phyloP scores from a whole-genome alignment of 768 basidiomycete species.

The Pulveroboletus ravenelii region DNA sequence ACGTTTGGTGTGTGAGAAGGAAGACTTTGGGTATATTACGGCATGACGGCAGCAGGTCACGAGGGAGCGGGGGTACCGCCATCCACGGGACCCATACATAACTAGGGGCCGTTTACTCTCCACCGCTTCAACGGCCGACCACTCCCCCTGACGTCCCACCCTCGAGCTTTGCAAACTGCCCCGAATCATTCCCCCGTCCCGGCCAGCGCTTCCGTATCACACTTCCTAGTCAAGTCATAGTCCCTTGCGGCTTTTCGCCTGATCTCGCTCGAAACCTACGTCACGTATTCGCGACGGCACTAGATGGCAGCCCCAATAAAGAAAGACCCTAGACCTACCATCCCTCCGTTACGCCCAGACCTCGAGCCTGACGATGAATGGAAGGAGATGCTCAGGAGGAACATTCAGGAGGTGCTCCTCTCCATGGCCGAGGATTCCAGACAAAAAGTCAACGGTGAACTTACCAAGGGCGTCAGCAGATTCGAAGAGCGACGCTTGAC shows the following conservation, averaged over 20 bases:
- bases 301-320: constrained; percentile 25
- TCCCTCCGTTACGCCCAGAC: constrained; percentile 16
- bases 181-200: constrained; percentile 1
- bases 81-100: no score
- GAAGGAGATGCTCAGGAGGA: constrained; percentile 43
- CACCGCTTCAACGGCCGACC: background rate
- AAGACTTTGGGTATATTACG: no score
- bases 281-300: constrained; percentile 3
- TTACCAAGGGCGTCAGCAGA: constrained; percentile 39
- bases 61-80: no score
- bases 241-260: background rate
- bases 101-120: no score
- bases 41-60: no score
- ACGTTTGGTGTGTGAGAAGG: no score
- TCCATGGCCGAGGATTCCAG: constrained; percentile 57
- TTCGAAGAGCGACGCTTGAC: constrained; percentile 32
- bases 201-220: background rate
- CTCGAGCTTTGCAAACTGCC: constrained; percentile 8
- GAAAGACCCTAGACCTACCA: constrained; percentile 10
- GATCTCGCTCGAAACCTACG: constrained; percentile 4
- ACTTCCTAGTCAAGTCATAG: background rate
- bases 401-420: constrained; percentile 46
- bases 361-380: constrained; percentile 53
- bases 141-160: constrained; percentile 11
- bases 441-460: constrained; percentile 48